phyloP scores from a whole-genome alignment of 129 eudicot species.

The Flaveria sonorensis region DNA sequence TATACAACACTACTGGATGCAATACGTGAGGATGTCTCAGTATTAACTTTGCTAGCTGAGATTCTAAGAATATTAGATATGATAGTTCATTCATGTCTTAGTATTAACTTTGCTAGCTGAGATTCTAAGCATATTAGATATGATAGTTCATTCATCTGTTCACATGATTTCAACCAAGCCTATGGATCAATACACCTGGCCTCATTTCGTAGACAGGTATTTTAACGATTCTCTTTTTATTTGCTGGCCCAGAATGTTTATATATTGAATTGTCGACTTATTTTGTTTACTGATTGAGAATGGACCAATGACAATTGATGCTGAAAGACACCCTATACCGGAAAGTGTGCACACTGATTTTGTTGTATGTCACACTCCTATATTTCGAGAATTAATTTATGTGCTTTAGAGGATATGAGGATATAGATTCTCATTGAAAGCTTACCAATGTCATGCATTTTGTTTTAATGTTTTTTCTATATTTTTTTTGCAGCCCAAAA shows the following conservation, averaged over 20 bases:
- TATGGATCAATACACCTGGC: conserved; percentile 83
- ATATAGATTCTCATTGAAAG: conserved; percentile 2
- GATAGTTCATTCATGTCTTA: conserved; percentile 94
- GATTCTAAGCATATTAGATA: conserved; percentile 90
- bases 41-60: conserved; percentile 87
- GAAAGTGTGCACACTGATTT: conserved; percentile 90
- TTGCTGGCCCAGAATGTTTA: conserved; percentile 8
- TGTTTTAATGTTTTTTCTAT: conserved; percentile 1
- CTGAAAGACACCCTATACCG: conserved; percentile 90
- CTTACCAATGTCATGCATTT: conserved; percentile 24
- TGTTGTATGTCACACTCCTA: conserved; percentile 58
- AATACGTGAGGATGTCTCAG: conserved; percentile 87
- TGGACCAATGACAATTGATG: conserved; percentile 95
- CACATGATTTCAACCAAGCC: conserved; percentile 93
- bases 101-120: conserved; percentile 88
- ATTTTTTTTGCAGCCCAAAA: conserved; percentile 75
- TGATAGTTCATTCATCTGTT: conserved; percentile 94
- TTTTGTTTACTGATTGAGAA: conserved; percentile 47
- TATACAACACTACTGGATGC: conserved; percentile 80
- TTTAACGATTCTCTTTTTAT: conserved; percentile 13
- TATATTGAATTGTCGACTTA: conserved; percentile 4
- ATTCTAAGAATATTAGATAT: conserved; percentile 91
- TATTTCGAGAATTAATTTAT: conserved; percentile 20
- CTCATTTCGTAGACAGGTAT: conserved; percentile 71
- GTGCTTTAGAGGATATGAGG: conserved; percentile 4